Percentiles rank a stretch among this genome's conserved stretches.
These are phyloP conservation scores for Aleurites moluccanus DNA, from an alignment of 441 rosid genomes.

Conservation along the genomic window DNA sequence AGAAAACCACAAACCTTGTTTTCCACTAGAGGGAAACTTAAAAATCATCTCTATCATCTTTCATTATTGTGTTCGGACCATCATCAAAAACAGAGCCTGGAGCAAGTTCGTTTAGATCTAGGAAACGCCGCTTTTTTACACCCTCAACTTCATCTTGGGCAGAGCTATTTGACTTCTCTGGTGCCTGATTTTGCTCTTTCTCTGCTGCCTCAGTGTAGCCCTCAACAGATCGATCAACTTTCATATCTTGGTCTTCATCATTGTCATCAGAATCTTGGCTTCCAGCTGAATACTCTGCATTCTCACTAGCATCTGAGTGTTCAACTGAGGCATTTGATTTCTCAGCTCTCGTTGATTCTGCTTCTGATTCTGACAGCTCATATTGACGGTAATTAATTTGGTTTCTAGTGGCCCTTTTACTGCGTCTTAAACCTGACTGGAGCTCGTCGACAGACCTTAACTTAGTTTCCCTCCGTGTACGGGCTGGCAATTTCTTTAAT, in stretches of 20 bases:
- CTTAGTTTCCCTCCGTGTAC: conserved; percentile 74
- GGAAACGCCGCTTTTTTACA: conserved; percentile 64
- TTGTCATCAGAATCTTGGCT: conserved; percentile 71
- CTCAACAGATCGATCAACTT: conserved; percentile 51
- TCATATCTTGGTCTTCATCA: conserved; percentile 55
- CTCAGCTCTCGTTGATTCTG: conserved; percentile 52
- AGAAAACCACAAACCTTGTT: conserved; percentile 34
- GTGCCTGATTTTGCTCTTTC: conserved; percentile 46
- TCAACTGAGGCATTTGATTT: conserved; percentile 58
- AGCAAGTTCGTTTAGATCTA: conserved; percentile 93
- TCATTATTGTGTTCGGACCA: conserved; percentile 64
- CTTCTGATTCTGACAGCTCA: conserved; percentile 84
- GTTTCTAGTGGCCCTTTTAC: conserved; percentile 83
- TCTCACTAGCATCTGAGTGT: conserved; percentile 64
- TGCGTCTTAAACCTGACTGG: conserved; percentile 90
- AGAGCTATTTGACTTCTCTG: conserved; percentile 50
- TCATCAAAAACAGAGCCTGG: conserved; percentile 94
- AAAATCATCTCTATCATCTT: conserved; percentile 66
- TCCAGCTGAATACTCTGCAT: conserved; percentile 60
- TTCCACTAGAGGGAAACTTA: conserved; percentile 43
- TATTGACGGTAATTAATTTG: conserved; percentile 74
- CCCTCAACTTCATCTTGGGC: conserved; percentile 63
- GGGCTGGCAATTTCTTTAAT: conserved; percentile 64
- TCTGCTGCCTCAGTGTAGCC: conserved; percentile 41
- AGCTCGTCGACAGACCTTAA: conserved; percentile 67